These are phyloP conservation scores for Wickerhamiella spandovensis DNA, from an alignment of 805 yeast species.

Conservation along the genomic window DNA sequence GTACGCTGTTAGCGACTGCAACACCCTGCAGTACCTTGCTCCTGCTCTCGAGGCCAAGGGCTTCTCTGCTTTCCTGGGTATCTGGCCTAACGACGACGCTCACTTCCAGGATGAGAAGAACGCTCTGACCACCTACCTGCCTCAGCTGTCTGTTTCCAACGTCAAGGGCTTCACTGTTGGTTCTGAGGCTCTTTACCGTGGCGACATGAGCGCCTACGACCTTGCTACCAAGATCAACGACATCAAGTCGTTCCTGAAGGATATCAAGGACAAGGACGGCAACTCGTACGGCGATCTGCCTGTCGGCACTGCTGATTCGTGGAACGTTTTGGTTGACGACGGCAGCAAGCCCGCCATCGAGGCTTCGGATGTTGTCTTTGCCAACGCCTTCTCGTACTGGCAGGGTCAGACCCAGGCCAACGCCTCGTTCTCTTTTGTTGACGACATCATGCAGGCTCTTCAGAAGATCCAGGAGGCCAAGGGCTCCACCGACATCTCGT, in stretches of 20 bases:
- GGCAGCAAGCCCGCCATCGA: constrained; percentile 53
- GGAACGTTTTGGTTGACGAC: constrained; percentile 85
- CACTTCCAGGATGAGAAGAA: constrained; percentile 62
- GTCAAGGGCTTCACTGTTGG: constrained; percentile 78
- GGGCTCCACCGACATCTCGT: constrained; percentile 73
- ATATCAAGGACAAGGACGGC: constrained; percentile 68
- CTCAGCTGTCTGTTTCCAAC: constrained; percentile 45
- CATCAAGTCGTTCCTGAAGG: constrained; percentile 45
- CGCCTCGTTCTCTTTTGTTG: constrained; percentile 83
- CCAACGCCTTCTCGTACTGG: constrained; percentile 98
- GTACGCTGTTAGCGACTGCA: constrained; percentile 89
- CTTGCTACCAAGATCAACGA: constrained; percentile 56
- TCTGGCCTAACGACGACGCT: constrained; percentile 85
- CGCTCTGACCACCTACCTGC: constrained; percentile 61
- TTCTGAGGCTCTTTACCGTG: constrained; percentile 90
- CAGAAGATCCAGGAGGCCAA: constrained; percentile 75
- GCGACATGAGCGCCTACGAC: constrained; percentile 59
- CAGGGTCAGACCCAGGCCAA: constrained; percentile 83
- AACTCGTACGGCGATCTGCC: constrained; percentile 53
- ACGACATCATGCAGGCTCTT: constrained; percentile 95
- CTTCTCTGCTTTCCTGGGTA: constrained; percentile 66
- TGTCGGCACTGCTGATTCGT: constrained; percentile 92
- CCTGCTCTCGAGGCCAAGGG: constrained; percentile 76
- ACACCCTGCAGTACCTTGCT: constrained; percentile 70
- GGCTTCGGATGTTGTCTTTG: constrained; percentile 75